Evolutionary conservation across 176 grass and related monocot genomes (phyloP), one percentile per base, ranked within the genome.

Genomic region (Pontederia paniculata): DNA sequence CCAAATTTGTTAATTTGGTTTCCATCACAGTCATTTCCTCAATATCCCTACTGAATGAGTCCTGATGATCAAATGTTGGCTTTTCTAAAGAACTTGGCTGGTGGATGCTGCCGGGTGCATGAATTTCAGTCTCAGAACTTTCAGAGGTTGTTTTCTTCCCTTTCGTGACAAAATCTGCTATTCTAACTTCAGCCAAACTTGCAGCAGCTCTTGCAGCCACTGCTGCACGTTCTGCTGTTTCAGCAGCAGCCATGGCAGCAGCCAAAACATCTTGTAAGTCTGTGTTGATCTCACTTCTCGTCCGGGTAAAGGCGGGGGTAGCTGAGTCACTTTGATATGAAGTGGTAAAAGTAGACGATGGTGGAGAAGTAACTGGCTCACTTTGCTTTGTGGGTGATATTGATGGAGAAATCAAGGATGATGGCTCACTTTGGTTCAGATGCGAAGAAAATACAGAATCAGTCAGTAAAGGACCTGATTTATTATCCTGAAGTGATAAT

Each of bases 191-290:
- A 0, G 77, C 86, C 50, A 98, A 83, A 63, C 88, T 83, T 28
- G 93, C 93, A 52, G 86, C 93, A 77, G 83, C 72, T 63, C 86
- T 80, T 11, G 93, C 93, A 0, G 80, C 86, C 52, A 71, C 44
- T 10, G 93, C 86, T 57, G 93, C 93, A 62, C 57, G 55, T 19
- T 98, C 93, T 2, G 93, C 86, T 22, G 74, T 84, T 42, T 91
- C 77, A 52, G 93, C 93, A 9, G 93, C 93, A 45, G 77, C 55
- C 67, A 77, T 74, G 12, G 93, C 93, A 73, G 80, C 83, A 23
- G 83, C 74, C 57, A 98, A 54, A 44, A 98, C 72, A 10, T 82
- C 80, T 12, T 84, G 80, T 73, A 98, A 77, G 74, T 91, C 83
- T 22, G 78, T 21, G 60, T 72, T 75, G 70, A 49, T 21, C 19